Conservation (phyloP, 345 rosid genomes). For the Heritiera littoralis region DNA sequence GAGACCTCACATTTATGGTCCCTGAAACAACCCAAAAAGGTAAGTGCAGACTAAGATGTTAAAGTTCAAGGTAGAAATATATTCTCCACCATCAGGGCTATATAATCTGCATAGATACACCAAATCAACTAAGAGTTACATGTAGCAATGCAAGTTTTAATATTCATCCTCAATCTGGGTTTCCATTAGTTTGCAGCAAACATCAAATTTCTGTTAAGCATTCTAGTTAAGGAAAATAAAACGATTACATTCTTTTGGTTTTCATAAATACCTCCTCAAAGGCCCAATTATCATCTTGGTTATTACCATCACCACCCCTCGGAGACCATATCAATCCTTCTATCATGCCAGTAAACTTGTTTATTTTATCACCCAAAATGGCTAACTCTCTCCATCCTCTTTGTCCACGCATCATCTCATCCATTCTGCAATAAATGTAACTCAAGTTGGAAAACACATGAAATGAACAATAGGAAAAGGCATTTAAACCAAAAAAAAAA, state of each 20-base stretch:
- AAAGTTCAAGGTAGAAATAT: background rate
- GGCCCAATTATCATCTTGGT: conserved; percentile 55
- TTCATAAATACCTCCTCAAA: conserved; percentile 63
- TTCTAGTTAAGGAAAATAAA: background rate
- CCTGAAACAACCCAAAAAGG: background rate
- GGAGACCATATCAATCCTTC: conserved; percentile 98
- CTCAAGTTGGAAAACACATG: conserved; percentile 19
- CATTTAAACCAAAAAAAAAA: background rate
- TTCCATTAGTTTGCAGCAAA: background rate
- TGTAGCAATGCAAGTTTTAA: background rate
- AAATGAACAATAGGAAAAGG: background rate
- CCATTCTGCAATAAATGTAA: conserved; percentile 61
- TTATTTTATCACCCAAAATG: conserved; percentile 78
- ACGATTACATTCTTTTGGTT: conserved; percentile 5
- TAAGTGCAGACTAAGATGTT: background rate
- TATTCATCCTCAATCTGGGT: conserved; percentile 1
- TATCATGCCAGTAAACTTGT: conserved; percentile 86
- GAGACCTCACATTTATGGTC: background rate
- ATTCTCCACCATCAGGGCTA: background rate
- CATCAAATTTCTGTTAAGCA: conserved; percentile 4
- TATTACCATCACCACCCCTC: conserved; percentile 50
- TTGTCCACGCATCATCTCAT: conserved; percentile 98
- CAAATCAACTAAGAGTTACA: background rate
- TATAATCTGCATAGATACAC: background rate
- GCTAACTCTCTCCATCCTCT: conserved; percentile 95